Evolutionary conservation across 495 filamentous ascomycete species (phyloP), one percentile per base, ranked within the genome.

Genomic region (Penicillium bialowiezense): DNA sequence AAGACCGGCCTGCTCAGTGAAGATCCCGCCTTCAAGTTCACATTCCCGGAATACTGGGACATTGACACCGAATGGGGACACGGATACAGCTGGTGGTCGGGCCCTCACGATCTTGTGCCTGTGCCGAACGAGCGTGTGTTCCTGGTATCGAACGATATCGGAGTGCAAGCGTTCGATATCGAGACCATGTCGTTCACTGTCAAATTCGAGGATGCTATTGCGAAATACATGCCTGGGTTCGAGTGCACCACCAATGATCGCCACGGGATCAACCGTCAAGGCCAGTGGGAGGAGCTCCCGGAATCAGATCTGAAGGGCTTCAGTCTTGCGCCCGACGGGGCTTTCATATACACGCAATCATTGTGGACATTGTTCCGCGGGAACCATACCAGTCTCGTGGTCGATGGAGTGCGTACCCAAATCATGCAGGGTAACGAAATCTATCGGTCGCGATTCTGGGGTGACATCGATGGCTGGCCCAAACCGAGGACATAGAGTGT

Each of bases 401-500:
- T 52, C 0, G 41, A 61, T 39, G 60, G 63, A 3, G 31, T 39
- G 31, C 47, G 55, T 4, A 41, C 37, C 12, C 41, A 56, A 43
- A 59, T 65, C 47, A 59, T 53, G 21, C 13, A 48, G 23, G 60
- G 63, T 3, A 50, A 63, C 45, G 63, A 63, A 34, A 65, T 65
- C 18, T 65, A 65, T 23, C 63, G 63, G 24, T 63, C 63, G 44
- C 60, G 63, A 17, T 65, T 50, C 52, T 63, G 50, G 38, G 57
- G 45, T 6, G 56, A 65, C 33, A 61, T 65, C n/a, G 54, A 57
- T 44, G 60, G 60, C 35, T 65, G 63, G 63, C 60, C 60, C 18
- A 67, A 64, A 43, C 59, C 60, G 2, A 57, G 52, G 41, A 15
- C 17, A 1, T 48, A 39, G 15, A 17, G 3, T 13, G 0, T 29